Base-by-base conservation (phyloP, 768 basidiomycete species). In the Sporobolomyces phaffii region DNA sequence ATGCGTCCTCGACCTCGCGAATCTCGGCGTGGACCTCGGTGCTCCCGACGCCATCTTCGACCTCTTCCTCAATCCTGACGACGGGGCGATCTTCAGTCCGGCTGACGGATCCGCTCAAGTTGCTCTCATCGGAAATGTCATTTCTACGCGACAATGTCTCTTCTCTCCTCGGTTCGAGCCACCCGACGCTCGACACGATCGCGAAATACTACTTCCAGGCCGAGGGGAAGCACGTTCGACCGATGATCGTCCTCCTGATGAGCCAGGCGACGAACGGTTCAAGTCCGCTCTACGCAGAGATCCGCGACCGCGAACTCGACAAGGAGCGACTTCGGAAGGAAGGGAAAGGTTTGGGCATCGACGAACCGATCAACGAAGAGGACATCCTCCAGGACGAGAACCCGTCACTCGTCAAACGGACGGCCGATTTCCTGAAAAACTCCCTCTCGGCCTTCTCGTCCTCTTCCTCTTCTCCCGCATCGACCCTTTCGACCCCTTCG, bases 121-220 rank as follows among this genome's bases (percentile, higher is more conserved):
- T 92, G 47, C 83, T 96, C 65, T 83, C 84, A 45, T 78, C 85
- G 20, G 89, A 98, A 76, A 83, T 98, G 38, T 76, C 82, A 29
- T 81, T 82, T 60, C 81, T 99, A 45, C 86, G 87, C 63, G 81
- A 83, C 24, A 86, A 84, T 54, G 81, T 98, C 48, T 81, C 91
- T 65, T 80, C 81, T 65, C 82, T 98, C 44, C 83, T 98, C 10
- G 92, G 91, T 24, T 87, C 89, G 4, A 88, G 91, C 11, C 90
- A 97, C 77, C 89, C 94, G 1, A 84, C 86, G 5, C 85, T 98
- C 57, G 85, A 87, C 65, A 86, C 89, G 57, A 86, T 96, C 60
- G 92, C 94, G 3, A 84, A 89, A 70, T 92, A 90, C 79, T 97
- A 96, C 80, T 97, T 97, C 77, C 85, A 89, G 64, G 87, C 87